These are phyloP conservation scores for Tetrapisispora phaffii DNA, from an alignment of 805 yeast genomes.

Conservation along the genomic window DNA sequence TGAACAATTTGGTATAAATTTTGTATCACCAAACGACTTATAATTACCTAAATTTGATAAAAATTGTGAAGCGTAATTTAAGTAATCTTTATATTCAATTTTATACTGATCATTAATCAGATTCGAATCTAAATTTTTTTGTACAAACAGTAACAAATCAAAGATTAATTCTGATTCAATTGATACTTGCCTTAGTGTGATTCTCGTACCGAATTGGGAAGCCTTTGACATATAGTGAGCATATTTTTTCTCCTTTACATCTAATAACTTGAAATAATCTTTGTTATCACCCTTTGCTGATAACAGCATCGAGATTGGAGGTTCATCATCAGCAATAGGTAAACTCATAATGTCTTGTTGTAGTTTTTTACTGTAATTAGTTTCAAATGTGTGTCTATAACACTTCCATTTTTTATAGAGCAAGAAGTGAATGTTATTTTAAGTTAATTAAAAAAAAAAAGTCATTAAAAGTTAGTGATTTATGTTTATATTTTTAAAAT, in stretches of 20 bases:
- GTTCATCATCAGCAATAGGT: constrained; percentile 42
- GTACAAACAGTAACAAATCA: constrained; percentile 57
- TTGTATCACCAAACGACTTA: constrained; percentile 82
- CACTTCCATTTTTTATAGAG: too few relatives aligned
- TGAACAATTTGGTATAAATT: constrained; percentile 62
- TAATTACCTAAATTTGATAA: constrained; percentile 67
- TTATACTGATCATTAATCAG: constrained; percentile 28
- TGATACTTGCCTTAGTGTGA: constrained; percentile 70
- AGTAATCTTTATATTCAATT: constrained; percentile 36
- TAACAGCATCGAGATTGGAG: constrained; percentile 57
- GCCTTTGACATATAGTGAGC: constrained; percentile 82
- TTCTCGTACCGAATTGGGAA: constrained; percentile 74
- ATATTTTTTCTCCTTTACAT: constrained; percentile 51
- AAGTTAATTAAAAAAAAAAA: too few relatives aligned
- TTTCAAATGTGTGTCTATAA: too few relatives aligned
- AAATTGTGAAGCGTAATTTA: constrained; percentile 71
- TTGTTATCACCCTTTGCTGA: constrained; percentile 56
- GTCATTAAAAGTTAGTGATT: too few relatives aligned
- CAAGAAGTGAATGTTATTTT: too few relatives aligned
- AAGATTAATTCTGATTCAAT: constrained; percentile 70
- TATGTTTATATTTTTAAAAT: too few relatives aligned
- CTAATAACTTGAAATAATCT: constrained; percentile 58
- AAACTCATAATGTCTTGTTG: background rate
- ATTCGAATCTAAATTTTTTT: constrained; percentile 36
- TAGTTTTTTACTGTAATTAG: too few relatives aligned